A percentile compares a stretch with the other conserved stretches of the same genome.
phyloP scores from a whole-genome alignment of 2,329 filamentous ascomycete species.

The Aspergillus sp. region DNA sequence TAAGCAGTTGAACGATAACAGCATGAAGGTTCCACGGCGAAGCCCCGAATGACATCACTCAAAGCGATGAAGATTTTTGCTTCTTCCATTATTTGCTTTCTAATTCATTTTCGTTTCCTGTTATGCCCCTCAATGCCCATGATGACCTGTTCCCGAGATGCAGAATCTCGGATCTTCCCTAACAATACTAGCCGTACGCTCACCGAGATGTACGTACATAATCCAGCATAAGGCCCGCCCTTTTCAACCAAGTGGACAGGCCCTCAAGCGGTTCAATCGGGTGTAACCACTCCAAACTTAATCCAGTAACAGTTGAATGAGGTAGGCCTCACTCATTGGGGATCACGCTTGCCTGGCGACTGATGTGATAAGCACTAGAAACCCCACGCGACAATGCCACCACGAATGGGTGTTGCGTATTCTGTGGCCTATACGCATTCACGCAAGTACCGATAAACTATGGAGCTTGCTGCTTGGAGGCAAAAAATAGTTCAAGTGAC shows the following conservation, averaged over 20 bases:
- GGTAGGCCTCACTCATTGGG: too few relatives aligned
- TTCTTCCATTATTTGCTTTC: background rate
- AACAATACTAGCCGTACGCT: background rate
- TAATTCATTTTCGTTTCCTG: background rate
- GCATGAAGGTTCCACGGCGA: background rate
- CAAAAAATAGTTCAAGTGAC: background rate
- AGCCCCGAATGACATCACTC: background rate
- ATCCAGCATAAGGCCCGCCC: background rate
- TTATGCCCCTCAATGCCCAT: background rate
- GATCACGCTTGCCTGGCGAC: too few relatives aligned
- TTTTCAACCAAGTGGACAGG: too few relatives aligned
- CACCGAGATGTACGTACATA: background rate
- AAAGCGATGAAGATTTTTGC: background rate
- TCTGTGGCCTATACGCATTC: background rate
- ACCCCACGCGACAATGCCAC: too few relatives aligned
- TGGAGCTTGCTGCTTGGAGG: background rate
- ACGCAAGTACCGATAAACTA: background rate
- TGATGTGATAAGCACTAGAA: too few relatives aligned
- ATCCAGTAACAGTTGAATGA: too few relatives aligned
- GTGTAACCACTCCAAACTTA: background rate
- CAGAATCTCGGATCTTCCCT: background rate
- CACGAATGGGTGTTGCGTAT: too few relatives aligned
- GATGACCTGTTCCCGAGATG: background rate
- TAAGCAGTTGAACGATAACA: background rate
- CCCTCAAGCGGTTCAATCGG: background rate